Base-by-base conservation (phyloP, 2,329 filamentous ascomycete genomes). In the Verticillium alfalfae region DNA sequence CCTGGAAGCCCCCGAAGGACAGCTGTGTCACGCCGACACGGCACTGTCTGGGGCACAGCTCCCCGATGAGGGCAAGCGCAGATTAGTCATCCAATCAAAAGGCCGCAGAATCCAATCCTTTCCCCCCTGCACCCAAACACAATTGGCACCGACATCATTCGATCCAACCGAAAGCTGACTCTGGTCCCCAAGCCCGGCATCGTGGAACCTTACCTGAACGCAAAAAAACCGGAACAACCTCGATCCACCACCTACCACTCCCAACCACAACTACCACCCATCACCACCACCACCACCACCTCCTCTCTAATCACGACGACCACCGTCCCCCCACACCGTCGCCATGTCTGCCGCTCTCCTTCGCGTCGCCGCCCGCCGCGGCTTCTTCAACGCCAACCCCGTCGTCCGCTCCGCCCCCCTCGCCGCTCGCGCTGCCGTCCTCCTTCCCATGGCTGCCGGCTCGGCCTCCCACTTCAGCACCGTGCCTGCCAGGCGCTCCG, bases 361-460 rank as follows among this genome's bases (percentile, higher is more conserved):
- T 79, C 89, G 90, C 75, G 78, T 88, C 73, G 88, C 88, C 77
- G 84, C 84, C 76, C 89, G 90, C 79, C 89, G 90, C 79, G 84
- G 83, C 82, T 81, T 90, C 75, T 82, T 88, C 79, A 88, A 87
- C 76, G 79, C 84, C 75, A 84, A 84, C 83, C 78, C 79, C 78
- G 70, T 84, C 77, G 82, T 83, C 76, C 79, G 81, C 75, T 80
- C 79, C 61, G 72, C 75, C 80, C 84, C 26, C 74, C 75, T 86
- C 71, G 79, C 81, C 74, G 82, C 81, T 71, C 82, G 81, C 72
- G 78, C 81, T 69, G 78, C 80, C 71, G 78, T 81, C 65, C 75
- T 79, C 67, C 72, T 77, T 64, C 82, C 85, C 70, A 78, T 79
- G 67, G 70, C 82, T 69, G 71, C 79, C 70, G 77, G 79, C 71